A percentile compares a stretch with the other conserved stretches of the same genome.
Conservation (phyloP, 1,284 basidiomycete species). For the Malassezia restricta region DNA sequence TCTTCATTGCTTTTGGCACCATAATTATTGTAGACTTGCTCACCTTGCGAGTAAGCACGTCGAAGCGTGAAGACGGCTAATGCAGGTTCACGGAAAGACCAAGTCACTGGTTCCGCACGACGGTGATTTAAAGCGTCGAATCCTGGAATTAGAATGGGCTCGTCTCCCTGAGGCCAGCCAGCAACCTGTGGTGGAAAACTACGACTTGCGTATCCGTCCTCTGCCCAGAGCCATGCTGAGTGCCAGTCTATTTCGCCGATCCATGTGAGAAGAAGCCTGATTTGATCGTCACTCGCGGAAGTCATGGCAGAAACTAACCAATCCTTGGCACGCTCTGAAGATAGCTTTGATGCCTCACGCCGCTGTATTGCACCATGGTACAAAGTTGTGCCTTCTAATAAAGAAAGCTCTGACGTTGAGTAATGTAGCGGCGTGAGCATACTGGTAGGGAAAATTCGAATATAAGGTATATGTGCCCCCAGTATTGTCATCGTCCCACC, state of each 20-base stretch:
- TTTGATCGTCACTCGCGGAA: background rate
- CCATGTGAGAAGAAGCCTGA: background rate
- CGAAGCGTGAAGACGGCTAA: background rate
- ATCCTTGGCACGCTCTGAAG: background rate
- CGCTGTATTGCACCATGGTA: background rate
- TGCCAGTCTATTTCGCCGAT: constrained; percentile 5
- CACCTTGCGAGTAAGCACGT: background rate
- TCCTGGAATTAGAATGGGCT: constrained; percentile 35
- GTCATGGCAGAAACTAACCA: background rate
- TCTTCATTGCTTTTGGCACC: constrained; percentile 43
- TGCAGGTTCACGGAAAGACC: constrained; percentile 13
- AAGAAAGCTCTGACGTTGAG: constrained; percentile 14
- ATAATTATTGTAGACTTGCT: constrained; percentile 42
- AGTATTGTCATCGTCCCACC: background rate
- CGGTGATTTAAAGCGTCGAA: constrained; percentile 38
- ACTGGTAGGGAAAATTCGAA: constrained; percentile 16
- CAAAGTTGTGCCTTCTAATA: constrained; percentile 26
- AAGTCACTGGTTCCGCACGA: constrained; percentile 28
- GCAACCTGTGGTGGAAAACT: constrained; percentile 31
- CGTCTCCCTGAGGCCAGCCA: constrained; percentile 2
- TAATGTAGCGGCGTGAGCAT: constrained; percentile 26
- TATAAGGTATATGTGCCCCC: constrained; percentile 20
- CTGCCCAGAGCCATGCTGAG: constrained; percentile 29
- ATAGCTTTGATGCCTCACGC: background rate
- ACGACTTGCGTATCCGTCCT: constrained; percentile 23